Percentiles rank a stretch among this genome's conserved stretches.
phyloP scores from a whole-genome alignment of 2,329 filamentous ascomycete genomes.

The Nemania sp. region DNA sequence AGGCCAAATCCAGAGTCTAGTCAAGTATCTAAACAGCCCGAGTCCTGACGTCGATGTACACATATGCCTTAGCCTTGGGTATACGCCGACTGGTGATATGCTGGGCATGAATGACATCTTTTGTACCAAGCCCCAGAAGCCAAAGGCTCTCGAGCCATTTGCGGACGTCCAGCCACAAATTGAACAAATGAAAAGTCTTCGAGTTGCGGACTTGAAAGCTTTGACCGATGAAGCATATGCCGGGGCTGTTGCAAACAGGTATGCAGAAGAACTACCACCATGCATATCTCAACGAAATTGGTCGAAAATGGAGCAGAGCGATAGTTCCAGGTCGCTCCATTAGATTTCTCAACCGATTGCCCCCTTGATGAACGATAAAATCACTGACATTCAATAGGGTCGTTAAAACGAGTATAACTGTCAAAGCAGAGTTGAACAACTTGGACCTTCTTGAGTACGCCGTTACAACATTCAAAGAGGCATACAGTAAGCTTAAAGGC shows the following conservation, averaged over 20 bases:
- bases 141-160: constrained; percentile 23
- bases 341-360: no score
- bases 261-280: neutral
- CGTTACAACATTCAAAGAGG: neutral
- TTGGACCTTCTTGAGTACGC: neutral
- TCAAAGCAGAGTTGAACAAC: neutral
- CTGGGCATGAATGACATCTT: constrained; percentile 19
- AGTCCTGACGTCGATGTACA: constrained; percentile 3
- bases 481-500: neutral
- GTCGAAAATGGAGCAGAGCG: no score
- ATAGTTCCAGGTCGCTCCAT: no score
- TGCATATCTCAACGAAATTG: no score
- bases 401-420: neutral
- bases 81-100: constrained; percentile 1
- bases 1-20: neutral
- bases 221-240: constrained; percentile 23
- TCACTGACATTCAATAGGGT: no score
- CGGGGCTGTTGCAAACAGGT: constrained; percentile 14
- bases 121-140: constrained; percentile 14
- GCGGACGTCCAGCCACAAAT: constrained; percentile 25
- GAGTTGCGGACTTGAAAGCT: constrained; percentile 19
- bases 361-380: no score
- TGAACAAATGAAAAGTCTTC: constrained; percentile 22
- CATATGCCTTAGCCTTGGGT: constrained; percentile 10
- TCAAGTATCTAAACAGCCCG: neutral